These are phyloP conservation scores for Catharanthus roseus DNA, from an alignment of 257 asterid genomes.

Conservation along the genomic window DNA sequence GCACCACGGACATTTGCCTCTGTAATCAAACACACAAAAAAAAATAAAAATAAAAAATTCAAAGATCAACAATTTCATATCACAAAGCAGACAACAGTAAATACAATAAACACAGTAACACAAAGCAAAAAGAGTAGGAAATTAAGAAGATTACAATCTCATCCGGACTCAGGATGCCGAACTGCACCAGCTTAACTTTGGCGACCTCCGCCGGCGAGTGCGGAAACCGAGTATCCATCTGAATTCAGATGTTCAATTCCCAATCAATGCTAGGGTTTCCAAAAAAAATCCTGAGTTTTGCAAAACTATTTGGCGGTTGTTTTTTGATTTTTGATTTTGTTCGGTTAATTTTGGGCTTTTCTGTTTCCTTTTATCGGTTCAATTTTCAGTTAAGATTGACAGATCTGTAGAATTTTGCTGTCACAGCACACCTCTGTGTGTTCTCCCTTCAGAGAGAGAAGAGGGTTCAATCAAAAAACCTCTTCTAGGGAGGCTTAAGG, in stretches of 20 bases:
- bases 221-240: constrained; percentile 85
- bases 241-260: background rate
- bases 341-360: background rate
- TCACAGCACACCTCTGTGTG: constrained; percentile 8
- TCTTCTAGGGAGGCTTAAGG: rapidly evolving
- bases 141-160: constrained; percentile 56
- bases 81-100: background rate
- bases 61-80: background rate
- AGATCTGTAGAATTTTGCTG: constrained; percentile 17
- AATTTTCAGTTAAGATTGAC: background rate
- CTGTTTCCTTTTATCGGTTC: background rate
- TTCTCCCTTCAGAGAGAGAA: constrained; percentile 19
- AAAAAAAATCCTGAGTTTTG: background rate
- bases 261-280: constrained; percentile 31
- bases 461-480: constrained; percentile 3
- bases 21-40: constrained; percentile 24
- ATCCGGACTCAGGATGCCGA: constrained; percentile 92
- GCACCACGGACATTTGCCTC: constrained; percentile 99
- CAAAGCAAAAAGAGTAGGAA: background rate
- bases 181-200: constrained; percentile 77
- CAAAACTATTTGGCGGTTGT: background rate
- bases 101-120: constrained; percentile 16
- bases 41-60: background rate
- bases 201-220: constrained; percentile 96
- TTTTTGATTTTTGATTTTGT: background rate